Evolutionary conservation across 169 alveolate species (phyloP), one percentile per base, ranked within the genome.

Genomic region (Plasmodium gaboni): DNA sequence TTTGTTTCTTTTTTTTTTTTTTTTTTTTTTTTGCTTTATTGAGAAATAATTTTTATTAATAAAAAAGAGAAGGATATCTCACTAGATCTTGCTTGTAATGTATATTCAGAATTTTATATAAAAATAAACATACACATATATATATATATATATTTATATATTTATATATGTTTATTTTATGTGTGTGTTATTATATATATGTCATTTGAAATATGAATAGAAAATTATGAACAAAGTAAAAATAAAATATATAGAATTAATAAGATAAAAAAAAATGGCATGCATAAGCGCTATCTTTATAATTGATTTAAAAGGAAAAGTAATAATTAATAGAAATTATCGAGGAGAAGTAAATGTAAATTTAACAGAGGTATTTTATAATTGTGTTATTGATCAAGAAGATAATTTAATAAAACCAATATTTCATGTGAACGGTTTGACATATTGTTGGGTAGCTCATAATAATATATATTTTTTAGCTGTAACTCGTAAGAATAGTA

Each of bases 391-490:
- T 63, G 99, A 98, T 63, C 98, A 97, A 88, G 99, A 98, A 26
- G 99, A 98, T 78, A 94, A 97, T 46, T 88, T 96, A 1, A 94
- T 97, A 60, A 96, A 95, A 86, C 99, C 99, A 13, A 98, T 98
- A 32, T 98, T 98, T 92, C 96, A 95, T 68, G 97, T 95, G 64
- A 98, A 98, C 53, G 99, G 99, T 53, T 93, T 97, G 85, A 98
- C 98, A 24, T 98, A 96, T 93, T 96, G 97, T 94, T 99, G 99
- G 99, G 96, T 98, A n/a, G 95, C 97, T 88, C 98, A 97, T 76
- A 98, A 97, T 88, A 98, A 98, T 89, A 86, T 99, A 46, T 98
- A 97, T 87, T 95, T 97, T 46, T 76, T 96, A 57, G 96, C 98
- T 24, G 78, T 95, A 65, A 93, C 98, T 44, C 71, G 95, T 53